These are phyloP conservation scores for Paramecium sexaurelia DNA, from an alignment of 73 alveolate species.

Conservation along the genomic window DNA sequence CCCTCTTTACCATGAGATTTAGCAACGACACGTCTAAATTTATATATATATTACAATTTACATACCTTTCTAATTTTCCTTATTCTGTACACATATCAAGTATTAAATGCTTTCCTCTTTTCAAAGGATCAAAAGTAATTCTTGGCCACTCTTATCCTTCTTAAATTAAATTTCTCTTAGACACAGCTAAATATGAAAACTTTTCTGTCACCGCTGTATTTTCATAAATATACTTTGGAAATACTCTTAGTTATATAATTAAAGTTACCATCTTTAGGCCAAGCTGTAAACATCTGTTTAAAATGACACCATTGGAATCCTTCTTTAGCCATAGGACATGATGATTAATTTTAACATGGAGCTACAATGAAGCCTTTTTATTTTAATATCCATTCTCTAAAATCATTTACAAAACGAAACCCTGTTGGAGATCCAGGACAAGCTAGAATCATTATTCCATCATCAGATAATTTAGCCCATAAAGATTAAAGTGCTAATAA, in stretches of 20 bases:
- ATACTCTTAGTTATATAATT: neutral
- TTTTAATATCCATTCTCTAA: slow-evolving; percentile 69
- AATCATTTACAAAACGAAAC: slow-evolving; percentile 74
- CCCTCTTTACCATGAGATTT: slow-evolving; percentile 78
- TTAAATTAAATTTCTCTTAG: slow-evolving; percentile 23
- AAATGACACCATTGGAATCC: slow-evolving; percentile 87
- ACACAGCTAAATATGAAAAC: slow-evolving; percentile 74
- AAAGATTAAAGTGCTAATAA: slow-evolving; percentile 68
- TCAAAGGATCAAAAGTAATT: slow-evolving; percentile 70
- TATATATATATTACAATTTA: neutral
- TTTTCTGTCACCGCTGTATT: slow-evolving; percentile 73
- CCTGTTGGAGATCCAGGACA: slow-evolving; percentile 91
- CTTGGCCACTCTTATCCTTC: slow-evolving; percentile 76
- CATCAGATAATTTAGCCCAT: slow-evolving; percentile 15
- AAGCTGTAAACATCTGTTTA: slow-evolving; percentile 63
- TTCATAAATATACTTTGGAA: neutral
- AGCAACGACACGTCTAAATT: slow-evolving; percentile 67
- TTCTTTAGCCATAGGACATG: slow-evolving; percentile 84
- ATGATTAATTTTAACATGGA: slow-evolving; percentile 83
- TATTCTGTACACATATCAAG: slow-evolving; percentile 78
- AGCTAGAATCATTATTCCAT: slow-evolving; percentile 75
- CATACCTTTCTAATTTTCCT: slow-evolving; percentile 75
- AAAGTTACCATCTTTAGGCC: slow-evolving; percentile 69
- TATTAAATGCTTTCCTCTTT: slow-evolving; percentile 72
- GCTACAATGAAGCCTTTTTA: slow-evolving; percentile 75